A percentile compares a stretch with the other conserved stretches of the same genome.
Conservation (phyloP, 2,329 filamentous ascomycete species). For the Beauveria varroae region DNA sequence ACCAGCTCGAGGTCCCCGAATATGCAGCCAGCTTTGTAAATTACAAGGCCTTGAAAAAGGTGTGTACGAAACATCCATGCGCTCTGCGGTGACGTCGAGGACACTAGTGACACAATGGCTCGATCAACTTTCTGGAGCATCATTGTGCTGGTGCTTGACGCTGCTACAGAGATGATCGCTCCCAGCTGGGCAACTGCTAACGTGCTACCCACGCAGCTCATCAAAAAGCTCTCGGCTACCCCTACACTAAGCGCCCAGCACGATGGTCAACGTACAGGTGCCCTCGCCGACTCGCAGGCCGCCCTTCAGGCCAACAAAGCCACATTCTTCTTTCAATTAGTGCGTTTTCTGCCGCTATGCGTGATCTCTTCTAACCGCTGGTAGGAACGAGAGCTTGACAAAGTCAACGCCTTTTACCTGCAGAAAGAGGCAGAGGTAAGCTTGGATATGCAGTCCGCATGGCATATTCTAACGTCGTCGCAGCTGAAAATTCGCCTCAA, state of each 20-base stretch:
- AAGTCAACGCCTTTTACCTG: conserved; percentile 95
- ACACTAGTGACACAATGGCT: not conserved
- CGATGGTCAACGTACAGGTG: conserved; percentile 43
- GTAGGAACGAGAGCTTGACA: conserved; percentile 94
- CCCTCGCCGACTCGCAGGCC: conserved; percentile 67
- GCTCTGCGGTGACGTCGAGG: not conserved
- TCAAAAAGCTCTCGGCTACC: conserved; percentile 94
- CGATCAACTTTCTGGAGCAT: not conserved
- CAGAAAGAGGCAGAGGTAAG: conserved; percentile 95
- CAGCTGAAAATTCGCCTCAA: conserved; percentile 90
- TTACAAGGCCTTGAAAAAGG: conserved; percentile 99
- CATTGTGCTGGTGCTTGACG: not conserved
- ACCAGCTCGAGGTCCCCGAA: conserved; percentile 97
- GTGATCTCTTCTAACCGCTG: conserved; percentile 28
- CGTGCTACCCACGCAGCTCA: conserved; percentile 58
- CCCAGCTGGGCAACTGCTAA: not conserved
- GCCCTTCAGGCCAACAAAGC: conserved; percentile 94
- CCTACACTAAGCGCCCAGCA: conserved; percentile 74
- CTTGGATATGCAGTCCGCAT: conserved; percentile 11
- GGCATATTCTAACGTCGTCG: not conserved
- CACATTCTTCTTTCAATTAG: conserved; percentile 96
- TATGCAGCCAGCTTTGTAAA: conserved; percentile 99
- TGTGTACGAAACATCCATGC: conserved; percentile 30
- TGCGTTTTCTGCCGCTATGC: conserved; percentile 36
- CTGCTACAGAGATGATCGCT: not conserved